Percentiles rank a stretch among this genome's conserved stretches.
These are phyloP conservation scores for Acrocalymma vagum DNA, from an alignment of 2,329 filamentous ascomycete genomes.

Conservation along the genomic window DNA sequence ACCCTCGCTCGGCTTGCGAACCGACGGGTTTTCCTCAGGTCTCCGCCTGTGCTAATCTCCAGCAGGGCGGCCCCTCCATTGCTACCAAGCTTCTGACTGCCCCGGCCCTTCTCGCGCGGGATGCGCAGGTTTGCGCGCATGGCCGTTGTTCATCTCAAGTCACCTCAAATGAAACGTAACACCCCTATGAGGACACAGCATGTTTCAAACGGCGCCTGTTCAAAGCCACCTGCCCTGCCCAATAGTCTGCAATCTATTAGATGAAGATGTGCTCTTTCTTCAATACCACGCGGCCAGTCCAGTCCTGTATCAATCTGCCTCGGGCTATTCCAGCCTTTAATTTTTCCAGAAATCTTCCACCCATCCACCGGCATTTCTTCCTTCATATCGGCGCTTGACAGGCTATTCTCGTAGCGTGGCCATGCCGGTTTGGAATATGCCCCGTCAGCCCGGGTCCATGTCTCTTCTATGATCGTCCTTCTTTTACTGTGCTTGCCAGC, in stretches of 20 bases:
- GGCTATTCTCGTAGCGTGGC: slow-evolving; percentile 4
- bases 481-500: no score
- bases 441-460: no score
- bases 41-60: no score
- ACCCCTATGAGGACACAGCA: slow-evolving; percentile 25
- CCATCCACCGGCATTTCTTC: slow-evolving; percentile 37
- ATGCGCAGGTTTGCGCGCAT: no score
- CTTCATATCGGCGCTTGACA: slow-evolving; percentile 15
- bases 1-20: no score
- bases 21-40: no score
- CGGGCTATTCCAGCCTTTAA: not conserved
- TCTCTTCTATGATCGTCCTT: no score
- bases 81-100: slow-evolving; percentile 1
- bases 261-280: slow-evolving; percentile 28
- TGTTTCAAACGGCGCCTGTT: slow-evolving; percentile 20
- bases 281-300: slow-evolving; percentile 8
- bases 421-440: no score
- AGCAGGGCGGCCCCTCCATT: slow-evolving; percentile 2
- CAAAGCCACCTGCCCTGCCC: slow-evolving; percentile 31
- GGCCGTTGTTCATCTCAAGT: no score
- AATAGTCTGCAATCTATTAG: slow-evolving; percentile 41
- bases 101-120: no score
- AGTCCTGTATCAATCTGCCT: slow-evolving; percentile 12
- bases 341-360: slow-evolving; percentile 29
- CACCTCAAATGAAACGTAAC: slow-evolving; percentile 26